phyloP scores from a whole-genome alignment of 177 flowering plant species.

The Tripterygium wilfordii region DNA sequence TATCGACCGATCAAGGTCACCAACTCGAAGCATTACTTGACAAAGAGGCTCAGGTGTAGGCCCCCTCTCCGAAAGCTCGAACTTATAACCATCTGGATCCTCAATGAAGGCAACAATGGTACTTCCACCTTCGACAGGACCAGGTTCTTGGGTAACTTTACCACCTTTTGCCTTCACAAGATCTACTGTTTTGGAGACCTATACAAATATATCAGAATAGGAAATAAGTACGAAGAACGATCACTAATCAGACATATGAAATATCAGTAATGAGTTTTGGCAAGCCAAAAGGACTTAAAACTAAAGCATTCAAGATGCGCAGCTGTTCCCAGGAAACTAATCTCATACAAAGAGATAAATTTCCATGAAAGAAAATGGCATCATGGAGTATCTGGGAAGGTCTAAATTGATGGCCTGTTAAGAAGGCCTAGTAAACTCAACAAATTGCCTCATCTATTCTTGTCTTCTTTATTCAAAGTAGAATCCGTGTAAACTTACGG shows the following conservation, averaged over 20 bases:
- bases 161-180: constrained; percentile 43
- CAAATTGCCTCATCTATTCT: no score
- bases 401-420: no score
- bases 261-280: no score
- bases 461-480: no score
- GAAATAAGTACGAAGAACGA: neutral
- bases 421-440: no score
- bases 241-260: neutral
- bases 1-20: constrained; percentile 40
- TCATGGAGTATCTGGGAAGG: no score
- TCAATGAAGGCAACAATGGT: constrained; percentile 28
- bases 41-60: constrained; percentile 35
- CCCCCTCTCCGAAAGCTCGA: constrained; percentile 32
- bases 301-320: no score
- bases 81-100: constrained; percentile 44
- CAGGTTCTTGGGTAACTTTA: constrained; percentile 35
- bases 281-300: no score
- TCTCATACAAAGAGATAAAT: no score
- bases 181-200: constrained; percentile 35
- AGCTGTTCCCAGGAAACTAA: no score
- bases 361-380: no score
- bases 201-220: neutral
- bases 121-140: constrained; percentile 23
- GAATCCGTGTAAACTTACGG: no score
- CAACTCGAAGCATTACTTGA: constrained; percentile 46